These are phyloP conservation scores for Elaeagnus macrophylla DNA, from an alignment of 306 rosid genomes.

Conservation along the genomic window DNA sequence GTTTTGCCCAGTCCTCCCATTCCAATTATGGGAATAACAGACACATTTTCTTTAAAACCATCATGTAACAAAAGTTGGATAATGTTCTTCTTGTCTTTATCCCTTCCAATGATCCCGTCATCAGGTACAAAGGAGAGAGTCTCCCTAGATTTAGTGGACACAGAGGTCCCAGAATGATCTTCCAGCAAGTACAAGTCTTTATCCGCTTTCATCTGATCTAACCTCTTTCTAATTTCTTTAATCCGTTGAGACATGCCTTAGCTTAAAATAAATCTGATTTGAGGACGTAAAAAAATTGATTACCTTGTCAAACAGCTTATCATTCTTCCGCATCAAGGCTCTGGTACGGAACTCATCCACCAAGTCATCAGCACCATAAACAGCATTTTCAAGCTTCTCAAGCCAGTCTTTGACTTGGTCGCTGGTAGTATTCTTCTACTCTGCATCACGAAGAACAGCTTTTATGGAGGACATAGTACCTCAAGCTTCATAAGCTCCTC, in stretches of 20 bases:
- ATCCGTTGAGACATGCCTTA: slow-evolving; percentile 14
- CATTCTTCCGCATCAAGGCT: neutral
- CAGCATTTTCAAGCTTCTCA: neutral
- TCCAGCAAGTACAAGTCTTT: slow-evolving; percentile 8
- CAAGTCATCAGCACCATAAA: neutral
- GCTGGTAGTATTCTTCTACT: too few relatives aligned
- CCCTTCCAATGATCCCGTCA: neutral
- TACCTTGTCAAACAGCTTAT: neutral
- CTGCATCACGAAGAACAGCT: too few relatives aligned
- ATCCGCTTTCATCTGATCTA: slow-evolving; percentile 4
- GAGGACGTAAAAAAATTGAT: slow-evolving; percentile 4
- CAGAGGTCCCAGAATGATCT: neutral
- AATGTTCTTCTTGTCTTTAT: neutral
- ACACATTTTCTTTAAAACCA: neutral
- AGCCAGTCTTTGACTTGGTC: neutral
- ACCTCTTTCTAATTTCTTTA: slow-evolving; percentile 2
- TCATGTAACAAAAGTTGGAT: neutral
- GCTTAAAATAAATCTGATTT: slow-evolving; percentile 1
- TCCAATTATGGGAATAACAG: slow-evolving; percentile 7
- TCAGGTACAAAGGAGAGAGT: neutral
- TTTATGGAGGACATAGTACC: too few relatives aligned
- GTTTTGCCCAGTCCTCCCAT: slow-evolving; percentile 22
- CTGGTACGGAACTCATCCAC: neutral
- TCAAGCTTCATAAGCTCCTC: too few relatives aligned
- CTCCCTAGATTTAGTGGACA: neutral